Evolutionary conservation across 305 asterid species (phyloP).

Genomic region (Striga hermonthica): DNA sequence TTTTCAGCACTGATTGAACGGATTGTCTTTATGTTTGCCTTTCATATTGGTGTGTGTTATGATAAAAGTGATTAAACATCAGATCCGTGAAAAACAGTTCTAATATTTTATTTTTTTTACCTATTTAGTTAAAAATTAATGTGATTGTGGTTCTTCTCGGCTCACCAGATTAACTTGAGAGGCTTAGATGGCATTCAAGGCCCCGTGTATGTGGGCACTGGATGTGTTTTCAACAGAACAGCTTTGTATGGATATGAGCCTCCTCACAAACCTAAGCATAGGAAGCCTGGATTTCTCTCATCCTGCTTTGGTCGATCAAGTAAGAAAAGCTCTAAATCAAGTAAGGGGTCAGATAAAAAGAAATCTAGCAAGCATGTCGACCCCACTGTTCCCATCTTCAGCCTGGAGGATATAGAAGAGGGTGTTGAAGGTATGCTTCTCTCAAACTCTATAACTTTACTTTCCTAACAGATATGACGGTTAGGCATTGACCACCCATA

Average conservation of each 20-base stretch:
- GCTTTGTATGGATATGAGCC: slow-evolving; percentile 91
- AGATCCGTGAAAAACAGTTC: too few relatives aligned
- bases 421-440: slow-evolving; percentile 74
- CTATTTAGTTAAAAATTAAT: slow-evolving; percentile 1
- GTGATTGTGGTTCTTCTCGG: slow-evolving; percentile 11
- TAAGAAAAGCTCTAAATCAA: slow-evolving; percentile 65
- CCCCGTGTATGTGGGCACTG: slow-evolving; percentile 92
- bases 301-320: slow-evolving; percentile 69
- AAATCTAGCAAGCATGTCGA: slow-evolving; percentile 71
- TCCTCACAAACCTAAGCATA: slow-evolving; percentile 77
- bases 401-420: slow-evolving; percentile 85
- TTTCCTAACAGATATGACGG: neutral
- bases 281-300: slow-evolving; percentile 54
- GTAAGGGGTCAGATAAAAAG: slow-evolving; percentile 75
- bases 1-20: too few relatives aligned
- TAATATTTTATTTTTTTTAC: too few relatives aligned
- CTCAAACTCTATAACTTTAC: neutral
- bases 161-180: slow-evolving; percentile 50
- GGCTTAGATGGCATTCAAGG: slow-evolving; percentile 95
- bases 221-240: slow-evolving; percentile 86
- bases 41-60: too few relatives aligned
- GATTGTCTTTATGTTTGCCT: too few relatives aligned
- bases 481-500: too few relatives aligned
- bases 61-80: too few relatives aligned
- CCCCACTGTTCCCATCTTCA: slow-evolving; percentile 81